phyloP scores from a whole-genome alignment of 164 flowering plant genomes.

The Vitis riparia region DNA sequence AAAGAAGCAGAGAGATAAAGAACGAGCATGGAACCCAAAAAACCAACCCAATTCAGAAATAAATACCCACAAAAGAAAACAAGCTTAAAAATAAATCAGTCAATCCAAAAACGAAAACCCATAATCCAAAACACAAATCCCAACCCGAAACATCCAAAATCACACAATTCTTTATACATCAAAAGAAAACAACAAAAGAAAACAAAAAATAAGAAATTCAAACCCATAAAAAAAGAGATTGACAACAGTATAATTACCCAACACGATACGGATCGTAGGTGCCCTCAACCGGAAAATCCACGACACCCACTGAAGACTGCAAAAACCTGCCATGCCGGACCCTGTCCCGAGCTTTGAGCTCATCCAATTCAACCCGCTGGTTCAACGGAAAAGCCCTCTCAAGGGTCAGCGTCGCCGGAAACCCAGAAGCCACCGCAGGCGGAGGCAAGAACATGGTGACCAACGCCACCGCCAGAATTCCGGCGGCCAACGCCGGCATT shows the following conservation, averaged over 20 bases:
- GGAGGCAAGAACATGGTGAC: conserved; percentile 24
- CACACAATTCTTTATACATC: not conserved
- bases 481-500: conserved; percentile 36
- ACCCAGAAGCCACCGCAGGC: conserved; percentile 23
- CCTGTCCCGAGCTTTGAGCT: conserved; percentile 58
- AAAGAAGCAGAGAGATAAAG: no score
- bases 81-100: not conserved
- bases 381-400: conserved; percentile 65
- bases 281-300: conserved; percentile 79
- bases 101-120: conserved; percentile 1
- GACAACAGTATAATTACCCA: conserved; percentile 47
- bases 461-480: conserved; percentile 14
- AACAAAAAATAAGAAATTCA: not conserved
- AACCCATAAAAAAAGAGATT: not conserved
- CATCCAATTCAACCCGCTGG: conserved; percentile 36
- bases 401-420: conserved; percentile 50
- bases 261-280: conserved; percentile 67
- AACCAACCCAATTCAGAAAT: not conserved
- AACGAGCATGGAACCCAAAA: not conserved
- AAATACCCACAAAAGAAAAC: not conserved
- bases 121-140: conserved; percentile 2
- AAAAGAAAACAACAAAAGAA: not conserved
- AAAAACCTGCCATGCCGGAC: conserved; percentile 68
- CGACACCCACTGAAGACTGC: conserved; percentile 57
- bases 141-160: not conserved